Conservation (phyloP, 73 alveolate species). For the Loxodes magnus region DNA sequence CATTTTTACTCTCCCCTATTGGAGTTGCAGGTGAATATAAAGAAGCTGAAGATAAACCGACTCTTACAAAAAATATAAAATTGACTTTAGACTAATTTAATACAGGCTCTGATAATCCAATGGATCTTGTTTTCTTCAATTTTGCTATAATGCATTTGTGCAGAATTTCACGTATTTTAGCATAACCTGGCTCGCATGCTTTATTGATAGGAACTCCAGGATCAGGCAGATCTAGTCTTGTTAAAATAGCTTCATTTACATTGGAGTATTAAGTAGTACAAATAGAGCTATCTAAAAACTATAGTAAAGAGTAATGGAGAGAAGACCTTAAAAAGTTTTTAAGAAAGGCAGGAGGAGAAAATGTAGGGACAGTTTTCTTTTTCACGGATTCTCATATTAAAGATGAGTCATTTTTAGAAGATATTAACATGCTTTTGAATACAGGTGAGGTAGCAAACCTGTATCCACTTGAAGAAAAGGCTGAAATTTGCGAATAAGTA, state of each 20-base stretch:
- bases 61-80: slow-evolving; percentile 74
- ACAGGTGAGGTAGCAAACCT: slow-evolving; percentile 99
- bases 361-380: slow-evolving; percentile 68
- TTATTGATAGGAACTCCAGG: slow-evolving; percentile 99
- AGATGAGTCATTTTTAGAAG: slow-evolving; percentile 96
- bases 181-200: slow-evolving; percentile 99
- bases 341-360: slow-evolving; percentile 71
- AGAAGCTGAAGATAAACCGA: slow-evolving; percentile 64
- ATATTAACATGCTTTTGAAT: slow-evolving; percentile 91
- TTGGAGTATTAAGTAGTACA: slow-evolving; percentile 85
- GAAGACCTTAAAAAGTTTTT: slow-evolving; percentile 94
- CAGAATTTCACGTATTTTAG: slow-evolving; percentile 87
- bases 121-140: slow-evolving; percentile 94
- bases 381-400: slow-evolving; percentile 96
- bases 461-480: slow-evolving; percentile 97
- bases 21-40: slow-evolving; percentile 79
- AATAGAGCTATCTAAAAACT: slow-evolving; percentile 95
- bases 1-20: slow-evolving; percentile 75
- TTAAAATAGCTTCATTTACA: slow-evolving; percentile 93
- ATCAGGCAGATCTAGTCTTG: slow-evolving; percentile 96
- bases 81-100: slow-evolving; percentile 53
- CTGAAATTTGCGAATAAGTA: slow-evolving; percentile 90
- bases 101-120: slow-evolving; percentile 63
- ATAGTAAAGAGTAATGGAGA: slow-evolving; percentile 94
- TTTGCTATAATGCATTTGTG: slow-evolving; percentile 98